A percentile compares a stretch with the other conserved stretches of the same genome.
Evolutionary conservation across 2,329 filamentous ascomycete genomes (phyloP).

Genomic region (Nigrograna mackinnonii): DNA sequence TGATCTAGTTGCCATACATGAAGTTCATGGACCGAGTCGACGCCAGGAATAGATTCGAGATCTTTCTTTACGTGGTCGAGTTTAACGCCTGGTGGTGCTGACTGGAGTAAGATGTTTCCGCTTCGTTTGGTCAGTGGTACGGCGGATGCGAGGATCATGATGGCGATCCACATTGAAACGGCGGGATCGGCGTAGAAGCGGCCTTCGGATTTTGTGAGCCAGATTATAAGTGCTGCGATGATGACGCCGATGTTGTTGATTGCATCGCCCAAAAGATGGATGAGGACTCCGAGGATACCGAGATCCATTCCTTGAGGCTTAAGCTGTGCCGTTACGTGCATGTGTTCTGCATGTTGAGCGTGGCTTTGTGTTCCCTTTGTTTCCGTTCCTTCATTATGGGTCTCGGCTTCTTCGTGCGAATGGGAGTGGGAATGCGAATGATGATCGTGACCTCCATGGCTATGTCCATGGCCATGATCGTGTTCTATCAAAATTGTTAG

Average conservation of each 20-base stretch:
- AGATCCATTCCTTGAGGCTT: constrained; percentile 54
- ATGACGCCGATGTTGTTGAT: constrained; percentile 79
- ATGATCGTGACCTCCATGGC: constrained; percentile 10
- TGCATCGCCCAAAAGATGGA: constrained; percentile 74
- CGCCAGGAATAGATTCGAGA: constrained; percentile 68
- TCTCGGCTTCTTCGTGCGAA: constrained; percentile 11
- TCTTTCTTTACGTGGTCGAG: constrained; percentile 69
- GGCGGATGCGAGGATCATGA: constrained; percentile 72
- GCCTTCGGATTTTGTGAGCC: constrained; percentile 60
- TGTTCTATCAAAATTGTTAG: constrained; percentile 17
- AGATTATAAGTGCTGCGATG: constrained; percentile 69
- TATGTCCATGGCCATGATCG: constrained; percentile 24
- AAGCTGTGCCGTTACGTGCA: constrained; percentile 24
- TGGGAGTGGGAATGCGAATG: constrained; percentile 33
- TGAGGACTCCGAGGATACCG: constrained; percentile 71
- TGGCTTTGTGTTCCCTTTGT: neutral
- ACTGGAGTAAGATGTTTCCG: constrained; percentile 70
- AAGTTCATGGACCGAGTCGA: constrained; percentile 70
- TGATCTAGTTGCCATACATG: constrained; percentile 77
- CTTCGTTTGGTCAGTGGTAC: constrained; percentile 64
- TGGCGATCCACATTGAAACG: constrained; percentile 68
- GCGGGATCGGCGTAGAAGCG: constrained; percentile 75
- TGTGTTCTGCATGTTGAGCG: constrained; percentile 26
- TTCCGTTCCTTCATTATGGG: constrained; percentile 6
- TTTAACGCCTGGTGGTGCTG: constrained; percentile 63